Percentiles rank a stretch among this genome's conserved stretches.
phyloP scores from a whole-genome alignment of 345 rosid genomes.

The Eucalyptus regnans region DNA sequence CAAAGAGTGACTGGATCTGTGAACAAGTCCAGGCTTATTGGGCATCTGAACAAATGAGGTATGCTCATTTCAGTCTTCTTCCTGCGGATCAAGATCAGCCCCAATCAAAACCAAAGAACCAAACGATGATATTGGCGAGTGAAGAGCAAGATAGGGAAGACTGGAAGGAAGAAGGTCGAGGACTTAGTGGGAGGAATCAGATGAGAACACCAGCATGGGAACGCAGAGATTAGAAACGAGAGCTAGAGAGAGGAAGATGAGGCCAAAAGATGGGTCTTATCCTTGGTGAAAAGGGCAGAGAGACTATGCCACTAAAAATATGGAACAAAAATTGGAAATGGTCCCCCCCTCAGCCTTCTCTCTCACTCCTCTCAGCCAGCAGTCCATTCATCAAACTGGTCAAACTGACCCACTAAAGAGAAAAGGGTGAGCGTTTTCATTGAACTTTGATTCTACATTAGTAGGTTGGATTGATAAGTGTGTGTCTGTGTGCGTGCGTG shows the following conservation, averaged over 20 bases:
- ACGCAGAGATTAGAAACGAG: not conserved
- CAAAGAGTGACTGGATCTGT: conserved; percentile 59
- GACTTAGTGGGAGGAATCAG: not conserved
- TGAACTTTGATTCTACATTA: not conserved
- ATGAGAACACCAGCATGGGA: not conserved
- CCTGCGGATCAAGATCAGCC: not conserved
- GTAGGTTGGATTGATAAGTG: not conserved
- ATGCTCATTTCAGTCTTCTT: conserved; percentile 12
- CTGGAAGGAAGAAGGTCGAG: not conserved
- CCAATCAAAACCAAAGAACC: not conserved
- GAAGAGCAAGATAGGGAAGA: not conserved
- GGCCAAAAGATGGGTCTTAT: not conserved
- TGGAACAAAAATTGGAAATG: not conserved
- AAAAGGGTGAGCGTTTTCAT: not conserved
- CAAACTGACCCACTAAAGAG: conserved; percentile 22
- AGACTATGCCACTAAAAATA: not conserved
- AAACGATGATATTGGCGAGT: not conserved
- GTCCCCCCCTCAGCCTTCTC: not conserved
- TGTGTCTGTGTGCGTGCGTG: not conserved
- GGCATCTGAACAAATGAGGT: conserved; percentile 56
- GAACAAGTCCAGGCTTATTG: conserved; percentile 55
- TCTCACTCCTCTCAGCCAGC: conserved; percentile 1
- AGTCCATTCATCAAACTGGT: conserved; percentile 7
- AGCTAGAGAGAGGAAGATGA: not conserved
- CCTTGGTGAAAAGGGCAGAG: not conserved